A percentile compares a stretch with the other conserved stretches of the same genome.
Evolutionary conservation across 768 basidiomycete genomes (phyloP).

Genomic region (Lactarius pseudohatsudake): DNA sequence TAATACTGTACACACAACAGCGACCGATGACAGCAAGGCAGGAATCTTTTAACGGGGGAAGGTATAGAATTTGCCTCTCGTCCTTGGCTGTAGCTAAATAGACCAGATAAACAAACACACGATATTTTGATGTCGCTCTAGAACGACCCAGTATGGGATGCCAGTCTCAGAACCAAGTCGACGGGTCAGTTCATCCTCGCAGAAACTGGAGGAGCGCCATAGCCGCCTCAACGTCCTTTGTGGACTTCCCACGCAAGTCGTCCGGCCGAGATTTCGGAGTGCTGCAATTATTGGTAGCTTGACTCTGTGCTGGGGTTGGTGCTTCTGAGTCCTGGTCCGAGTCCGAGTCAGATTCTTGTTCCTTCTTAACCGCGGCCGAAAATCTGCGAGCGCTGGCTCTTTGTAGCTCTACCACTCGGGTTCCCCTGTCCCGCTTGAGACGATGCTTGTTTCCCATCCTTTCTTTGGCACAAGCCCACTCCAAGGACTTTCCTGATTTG

Average conservation of each 20-base stretch:
- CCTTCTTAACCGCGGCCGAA: neutral
- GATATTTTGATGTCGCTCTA: neutral
- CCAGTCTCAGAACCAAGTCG: constrained; percentile 21
- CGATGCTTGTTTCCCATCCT: constrained; percentile 33
- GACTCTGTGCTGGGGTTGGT: constrained; percentile 13
- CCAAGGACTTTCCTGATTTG: constrained; percentile 55
- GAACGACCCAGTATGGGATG: neutral
- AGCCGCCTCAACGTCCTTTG: constrained; percentile 40
- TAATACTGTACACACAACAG: neutral
- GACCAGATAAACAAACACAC: neutral
- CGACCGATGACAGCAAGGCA: neutral
- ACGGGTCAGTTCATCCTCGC: constrained; percentile 25
- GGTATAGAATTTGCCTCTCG: neutral
- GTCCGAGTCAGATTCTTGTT: constrained; percentile 3
- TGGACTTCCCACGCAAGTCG: constrained; percentile 13
- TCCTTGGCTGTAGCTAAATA: neutral
- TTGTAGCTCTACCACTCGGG: constrained; percentile 7
- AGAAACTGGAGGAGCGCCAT: constrained; percentile 40
- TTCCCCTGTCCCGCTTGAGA: constrained; percentile 32
- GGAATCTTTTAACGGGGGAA: neutral
- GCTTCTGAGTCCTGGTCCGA: neutral
- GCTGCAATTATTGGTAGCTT: neutral
- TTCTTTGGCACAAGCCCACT: constrained; percentile 68
- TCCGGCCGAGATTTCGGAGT: neutral
- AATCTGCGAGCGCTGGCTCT: neutral